Percentiles rank a stretch among this genome's conserved stretches.
phyloP scores from a whole-genome alignment of 2,329 filamentous ascomycete genomes.

The Cercospora sp. region DNA sequence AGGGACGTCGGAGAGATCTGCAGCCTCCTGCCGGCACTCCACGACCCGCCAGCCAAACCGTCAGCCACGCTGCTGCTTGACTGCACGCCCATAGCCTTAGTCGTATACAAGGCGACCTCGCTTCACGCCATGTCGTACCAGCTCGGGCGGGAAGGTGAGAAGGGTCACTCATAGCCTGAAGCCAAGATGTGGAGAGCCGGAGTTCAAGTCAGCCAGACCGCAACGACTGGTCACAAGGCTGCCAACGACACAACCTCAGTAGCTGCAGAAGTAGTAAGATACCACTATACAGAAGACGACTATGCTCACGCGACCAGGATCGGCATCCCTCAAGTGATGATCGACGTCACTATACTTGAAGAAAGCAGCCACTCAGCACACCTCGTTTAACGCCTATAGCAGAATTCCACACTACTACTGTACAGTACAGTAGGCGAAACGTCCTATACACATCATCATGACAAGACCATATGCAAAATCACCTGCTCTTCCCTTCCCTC shows the following conservation, averaged over 20 bases:
- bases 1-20: neutral
- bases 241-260: neutral
- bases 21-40: neutral
- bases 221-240: neutral
- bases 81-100: neutral
- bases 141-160: neutral
- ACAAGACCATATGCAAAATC: neutral
- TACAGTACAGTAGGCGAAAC: neutral
- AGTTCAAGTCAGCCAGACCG: neutral
- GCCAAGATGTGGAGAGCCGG: neutral
- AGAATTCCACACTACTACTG: neutral
- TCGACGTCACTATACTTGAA: slow-evolving; percentile 4
- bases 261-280: neutral
- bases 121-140: neutral
- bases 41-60: neutral
- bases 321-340: neutral
- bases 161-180: too few relatives aligned
- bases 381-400: neutral
- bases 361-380: neutral
- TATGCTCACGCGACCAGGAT: slow-evolving; percentile 8
- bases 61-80: neutral
- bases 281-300: neutral
- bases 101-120: neutral
- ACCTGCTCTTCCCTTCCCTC: neutral
- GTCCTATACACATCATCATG: neutral